phyloP scores from a whole-genome alignment of 2,329 filamentous ascomycete genomes.

The Paraconiothyrium sp. region DNA sequence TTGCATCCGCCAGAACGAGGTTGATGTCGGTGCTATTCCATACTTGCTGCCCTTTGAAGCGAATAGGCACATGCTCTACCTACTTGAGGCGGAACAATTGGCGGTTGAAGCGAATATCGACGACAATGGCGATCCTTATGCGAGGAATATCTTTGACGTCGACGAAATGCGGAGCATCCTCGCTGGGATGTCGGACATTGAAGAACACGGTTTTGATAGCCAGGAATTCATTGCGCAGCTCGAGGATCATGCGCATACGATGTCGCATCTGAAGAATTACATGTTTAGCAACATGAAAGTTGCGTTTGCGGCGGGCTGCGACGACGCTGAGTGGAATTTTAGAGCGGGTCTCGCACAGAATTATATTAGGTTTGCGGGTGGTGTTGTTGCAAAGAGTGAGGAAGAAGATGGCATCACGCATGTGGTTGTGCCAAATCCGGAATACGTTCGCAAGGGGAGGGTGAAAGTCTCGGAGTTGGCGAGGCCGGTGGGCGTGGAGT shows the following conservation, averaged over 20 bases:
- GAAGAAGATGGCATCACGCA: constrained; percentile 6
- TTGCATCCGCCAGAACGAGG: constrained; percentile 71
- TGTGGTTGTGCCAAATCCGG: constrained; percentile 66
- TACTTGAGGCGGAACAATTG: constrained; percentile 64
- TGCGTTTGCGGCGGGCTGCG: constrained; percentile 20
- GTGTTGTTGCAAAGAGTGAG: constrained; percentile 43
- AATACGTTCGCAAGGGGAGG: constrained; percentile 58
- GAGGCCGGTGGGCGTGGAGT: constrained; percentile 72
- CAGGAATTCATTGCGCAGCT: constrained; percentile 38
- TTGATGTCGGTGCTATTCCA: constrained; percentile 62
- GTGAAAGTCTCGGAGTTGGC: constrained; percentile 62
- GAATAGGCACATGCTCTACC: constrained; percentile 76
- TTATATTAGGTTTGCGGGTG: constrained; percentile 75
- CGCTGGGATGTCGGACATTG: constrained; percentile 50
- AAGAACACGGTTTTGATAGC: constrained; percentile 27
- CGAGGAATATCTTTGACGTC: constrained; percentile 68
- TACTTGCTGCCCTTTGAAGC: constrained; percentile 73
- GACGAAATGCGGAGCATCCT: constrained; percentile 66
- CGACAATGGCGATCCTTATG: constrained; percentile 83
- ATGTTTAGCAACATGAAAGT: constrained; percentile 44
- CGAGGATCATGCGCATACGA: constrained; percentile 36
- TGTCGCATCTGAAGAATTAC: constrained; percentile 38
- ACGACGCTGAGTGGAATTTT: constrained; percentile 26
- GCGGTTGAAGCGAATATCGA: constrained; percentile 74
- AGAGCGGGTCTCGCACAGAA: constrained; percentile 61